phyloP scores from a whole-genome alignment of 2,329 filamentous ascomycete species.

The Fusarium lyarnte region DNA sequence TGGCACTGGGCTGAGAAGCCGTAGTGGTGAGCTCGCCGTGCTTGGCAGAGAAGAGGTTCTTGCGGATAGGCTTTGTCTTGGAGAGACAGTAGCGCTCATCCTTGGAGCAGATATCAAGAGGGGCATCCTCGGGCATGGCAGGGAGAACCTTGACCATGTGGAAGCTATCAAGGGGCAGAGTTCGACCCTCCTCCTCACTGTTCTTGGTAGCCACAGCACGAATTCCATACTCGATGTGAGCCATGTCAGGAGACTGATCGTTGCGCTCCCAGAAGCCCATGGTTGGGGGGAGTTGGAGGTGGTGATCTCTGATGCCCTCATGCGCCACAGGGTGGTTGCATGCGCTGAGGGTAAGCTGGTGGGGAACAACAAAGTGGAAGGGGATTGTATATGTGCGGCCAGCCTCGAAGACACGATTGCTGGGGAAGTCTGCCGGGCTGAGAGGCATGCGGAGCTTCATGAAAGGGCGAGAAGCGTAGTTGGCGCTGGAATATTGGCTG shows the following conservation, averaged over 20 bases:
- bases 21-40: constrained; percentile 59
- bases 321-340: constrained; percentile 61
- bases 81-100: constrained; percentile 61
- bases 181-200: constrained; percentile 31
- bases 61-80: constrained; percentile 63
- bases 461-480: constrained; percentile 61
- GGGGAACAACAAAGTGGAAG: constrained; percentile 69
- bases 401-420: constrained; percentile 58
- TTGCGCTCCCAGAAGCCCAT: constrained; percentile 63
- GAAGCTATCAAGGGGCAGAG: constrained; percentile 53
- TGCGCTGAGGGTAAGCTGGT: constrained; percentile 64
- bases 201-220: constrained; percentile 55
- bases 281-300: constrained; percentile 63
- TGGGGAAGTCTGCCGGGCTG: constrained; percentile 56
- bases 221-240: constrained; percentile 62
- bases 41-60: constrained; percentile 62
- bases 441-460: constrained; percentile 67
- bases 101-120: constrained; percentile 58
- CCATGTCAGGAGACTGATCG: constrained; percentile 65
- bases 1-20: constrained; percentile 57
- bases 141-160: constrained; percentile 64
- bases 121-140: constrained; percentile 58
- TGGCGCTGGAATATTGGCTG: constrained; percentile 58
- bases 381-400: constrained; percentile 61
- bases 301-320: constrained; percentile 59